Conservation (phyloP, 75 land plant species). For the Pseudotsuga menziesii region DNA sequence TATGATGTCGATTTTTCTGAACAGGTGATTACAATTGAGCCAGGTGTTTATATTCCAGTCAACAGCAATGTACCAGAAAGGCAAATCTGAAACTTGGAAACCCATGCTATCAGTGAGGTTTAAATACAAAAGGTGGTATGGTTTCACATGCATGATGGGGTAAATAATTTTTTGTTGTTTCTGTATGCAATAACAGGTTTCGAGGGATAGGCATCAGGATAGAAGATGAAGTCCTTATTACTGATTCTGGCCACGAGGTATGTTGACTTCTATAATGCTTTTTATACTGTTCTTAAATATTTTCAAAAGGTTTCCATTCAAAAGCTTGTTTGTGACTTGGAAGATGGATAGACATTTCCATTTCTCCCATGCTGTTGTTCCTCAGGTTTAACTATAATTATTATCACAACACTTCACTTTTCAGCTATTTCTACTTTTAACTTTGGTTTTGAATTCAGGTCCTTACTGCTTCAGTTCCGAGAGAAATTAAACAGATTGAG, state of each 20-base stretch:
- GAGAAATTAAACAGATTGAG: conserved; percentile 49
- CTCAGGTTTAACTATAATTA: not conserved
- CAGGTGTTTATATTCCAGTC: conserved; percentile 80
- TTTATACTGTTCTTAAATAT: not conserved
- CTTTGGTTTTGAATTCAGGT: conserved; percentile 26
- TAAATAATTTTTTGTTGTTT: not conserved
- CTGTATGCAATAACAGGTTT: conserved; percentile 42
- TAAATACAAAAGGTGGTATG: not conserved
- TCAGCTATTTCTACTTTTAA: not conserved
- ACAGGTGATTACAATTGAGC: conserved; percentile 94
- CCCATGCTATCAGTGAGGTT: not conserved
- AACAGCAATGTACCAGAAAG: conserved; percentile 55
- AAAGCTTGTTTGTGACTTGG: not conserved
- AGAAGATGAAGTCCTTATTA: conserved; percentile 94
- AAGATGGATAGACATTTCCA: not conserved
- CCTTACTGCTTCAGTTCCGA: conserved; percentile 66
- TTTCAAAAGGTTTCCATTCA: not conserved
- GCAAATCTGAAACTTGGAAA: conserved; percentile 20
- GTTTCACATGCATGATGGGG: not conserved
- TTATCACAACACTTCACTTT: not conserved
- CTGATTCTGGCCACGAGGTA: conserved; percentile 92
- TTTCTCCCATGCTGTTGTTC: conserved; percentile 3
- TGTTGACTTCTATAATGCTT: not conserved
- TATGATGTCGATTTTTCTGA: not conserved
- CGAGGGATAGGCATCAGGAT: conserved; percentile 93